These are phyloP conservation scores for Avena eriantha DNA, from an alignment of 176 grass and related monocot genomes.

Conservation along the genomic window DNA sequence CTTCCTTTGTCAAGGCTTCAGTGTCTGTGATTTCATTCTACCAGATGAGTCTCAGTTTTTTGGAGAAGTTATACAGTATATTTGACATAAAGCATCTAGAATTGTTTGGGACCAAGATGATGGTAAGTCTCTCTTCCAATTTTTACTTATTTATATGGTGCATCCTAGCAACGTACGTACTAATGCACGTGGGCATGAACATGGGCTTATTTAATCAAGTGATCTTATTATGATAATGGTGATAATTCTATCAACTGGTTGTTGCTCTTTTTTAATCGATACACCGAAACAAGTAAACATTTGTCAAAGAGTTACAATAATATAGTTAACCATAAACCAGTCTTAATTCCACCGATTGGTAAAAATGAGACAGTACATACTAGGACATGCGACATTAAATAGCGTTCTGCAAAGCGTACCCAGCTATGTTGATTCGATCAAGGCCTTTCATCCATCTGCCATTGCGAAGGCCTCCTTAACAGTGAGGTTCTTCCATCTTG, in stretches of 20 bases:
- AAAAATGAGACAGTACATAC: neutral
- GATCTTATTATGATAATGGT: neutral
- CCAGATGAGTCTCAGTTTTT: neutral
- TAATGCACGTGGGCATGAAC: neutral
- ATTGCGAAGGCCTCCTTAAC: too few species aligned
- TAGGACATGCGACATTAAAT: neutral
- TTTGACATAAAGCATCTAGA: neutral
- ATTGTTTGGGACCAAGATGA: neutral
- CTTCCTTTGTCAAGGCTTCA: neutral
- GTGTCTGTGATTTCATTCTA: neutral
- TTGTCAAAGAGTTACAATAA: neutral
- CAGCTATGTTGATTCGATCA: neutral
- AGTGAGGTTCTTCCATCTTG: too few species aligned
- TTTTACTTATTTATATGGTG: neutral
- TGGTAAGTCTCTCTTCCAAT: neutral
- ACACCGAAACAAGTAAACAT: neutral
- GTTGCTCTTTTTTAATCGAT: neutral
- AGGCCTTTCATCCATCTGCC: too few species aligned
- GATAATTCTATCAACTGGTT: neutral
- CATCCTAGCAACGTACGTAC: neutral
- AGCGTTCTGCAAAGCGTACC: neutral
- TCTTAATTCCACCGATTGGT: neutral
- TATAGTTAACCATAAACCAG: too few species aligned
- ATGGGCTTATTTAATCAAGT: neutral
- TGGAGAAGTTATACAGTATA: neutral